Evolutionary conservation across 2,329 filamentous ascomycete species (phyloP), one percentile per base, ranked within the genome.

Genomic region (Huntiella bhutanensis): DNA sequence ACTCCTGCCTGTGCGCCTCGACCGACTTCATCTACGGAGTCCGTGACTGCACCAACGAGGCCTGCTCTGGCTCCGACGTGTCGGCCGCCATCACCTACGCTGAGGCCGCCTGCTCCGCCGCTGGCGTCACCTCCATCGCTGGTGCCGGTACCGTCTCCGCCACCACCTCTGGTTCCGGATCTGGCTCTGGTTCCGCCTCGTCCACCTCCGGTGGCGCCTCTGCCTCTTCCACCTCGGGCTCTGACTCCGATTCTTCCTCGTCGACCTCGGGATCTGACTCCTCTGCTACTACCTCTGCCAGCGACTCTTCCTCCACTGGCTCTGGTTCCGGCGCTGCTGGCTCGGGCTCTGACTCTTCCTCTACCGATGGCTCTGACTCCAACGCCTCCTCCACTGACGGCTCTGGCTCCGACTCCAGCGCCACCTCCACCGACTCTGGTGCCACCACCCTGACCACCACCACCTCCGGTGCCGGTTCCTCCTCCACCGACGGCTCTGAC

Each of bases 21-120:
- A 36, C 51, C 39, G 54, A 69, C 60, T 72, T 69, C 57, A 53
- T 59, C 48, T 69, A 64, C 52, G 69, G 69, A 45, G 57, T 72
- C 49, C 66, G 63, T 49, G 69, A 73, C 61, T 73, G 69, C 59
- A 63, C 68, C 13, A 52, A 54, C 51, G 58, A 65, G 57, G 58
- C 60, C 39, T 71, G 68, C 60, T 19, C 52, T 49, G 48, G 53
- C 11, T 52, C 57, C 12, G 56, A 62, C 41, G 63, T 63, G 42
- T 53, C 56, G 33, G 51, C 58, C 37, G 62, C 59, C 47, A 55
- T 70, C 36, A 47, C 54, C 22, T 68, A 61, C 51, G 68, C 59
- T 37, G 53, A 63, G 47, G 44, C 53, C 10, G 49, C 64, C 48
- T 71, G 68, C 57, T 49, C 55, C 13, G 4, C 15, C 15, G 48